These are phyloP conservation scores for Trichoderma breve DNA, from an alignment of 2,329 filamentous ascomycete species.

Conservation along the genomic window DNA sequence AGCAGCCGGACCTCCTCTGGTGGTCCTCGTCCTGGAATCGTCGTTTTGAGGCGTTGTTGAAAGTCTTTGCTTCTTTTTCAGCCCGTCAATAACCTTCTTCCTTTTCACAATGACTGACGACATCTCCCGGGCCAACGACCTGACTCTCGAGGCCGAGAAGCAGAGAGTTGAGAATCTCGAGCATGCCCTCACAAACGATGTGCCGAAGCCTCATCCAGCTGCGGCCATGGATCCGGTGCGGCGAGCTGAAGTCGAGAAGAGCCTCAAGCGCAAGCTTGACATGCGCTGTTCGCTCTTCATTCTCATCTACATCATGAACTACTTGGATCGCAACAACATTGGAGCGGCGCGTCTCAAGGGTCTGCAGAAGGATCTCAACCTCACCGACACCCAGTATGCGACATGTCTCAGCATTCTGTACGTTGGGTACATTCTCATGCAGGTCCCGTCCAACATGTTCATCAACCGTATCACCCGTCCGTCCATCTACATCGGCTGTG, in stretches of 20 bases:
- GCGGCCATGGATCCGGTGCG: conserved; percentile 43
- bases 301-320: conserved; percentile 74
- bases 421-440: conserved; percentile 65
- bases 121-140: conserved; percentile 20
- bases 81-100: background rate
- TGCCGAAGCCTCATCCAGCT: background rate
- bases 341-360: conserved; percentile 64
- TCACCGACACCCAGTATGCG: conserved; percentile 59
- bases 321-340: conserved; percentile 67
- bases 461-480: conserved; percentile 54
- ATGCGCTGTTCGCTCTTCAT: conserved; percentile 65
- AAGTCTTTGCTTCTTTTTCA: background rate
- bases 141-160: conserved; percentile 17
- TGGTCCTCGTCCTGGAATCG: background rate
- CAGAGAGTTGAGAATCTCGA: conserved; percentile 22
- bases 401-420: conserved; percentile 64
- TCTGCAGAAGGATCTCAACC: conserved; percentile 57
- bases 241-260: conserved; percentile 58
- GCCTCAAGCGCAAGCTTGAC: conserved; percentile 69
- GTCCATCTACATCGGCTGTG: conserved; percentile 49
- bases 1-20: background rate
- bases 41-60: background rate
- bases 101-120: conserved; percentile 23
- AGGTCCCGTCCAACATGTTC: conserved; percentile 58
- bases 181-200: background rate